A percentile compares a stretch with the other conserved stretches of the same genome.
Conservation (phyloP, 257 asterid species). For the Ligustrum vulgare region DNA sequence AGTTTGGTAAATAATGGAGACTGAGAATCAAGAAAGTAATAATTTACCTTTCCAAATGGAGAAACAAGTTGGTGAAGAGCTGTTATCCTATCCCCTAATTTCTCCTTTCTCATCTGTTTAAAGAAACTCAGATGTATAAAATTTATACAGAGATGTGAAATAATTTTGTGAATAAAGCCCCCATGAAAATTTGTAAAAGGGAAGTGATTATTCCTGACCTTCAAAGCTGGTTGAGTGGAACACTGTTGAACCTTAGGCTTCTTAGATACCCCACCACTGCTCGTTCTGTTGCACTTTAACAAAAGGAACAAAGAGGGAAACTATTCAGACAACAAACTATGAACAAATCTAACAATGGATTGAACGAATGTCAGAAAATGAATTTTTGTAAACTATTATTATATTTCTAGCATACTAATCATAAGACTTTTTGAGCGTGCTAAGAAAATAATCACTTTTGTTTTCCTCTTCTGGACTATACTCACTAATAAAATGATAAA, state of each 20-base stretch:
- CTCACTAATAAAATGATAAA: not conserved
- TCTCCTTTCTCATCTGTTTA: constrained; percentile 88
- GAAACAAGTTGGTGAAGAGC: constrained; percentile 99
- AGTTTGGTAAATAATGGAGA: constrained; percentile 10
- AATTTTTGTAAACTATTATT: not conserved
- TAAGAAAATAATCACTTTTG: constrained; percentile 12
- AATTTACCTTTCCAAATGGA: constrained; percentile 93
- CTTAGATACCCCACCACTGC: constrained; percentile 69
- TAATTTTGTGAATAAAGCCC: not conserved
- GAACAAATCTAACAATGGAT: not conserved
- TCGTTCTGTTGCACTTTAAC: constrained; percentile 67
- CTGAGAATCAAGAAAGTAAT: not conserved
- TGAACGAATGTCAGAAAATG: not conserved
- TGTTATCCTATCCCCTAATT: constrained; percentile 89
- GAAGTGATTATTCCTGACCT: constrained; percentile 46
- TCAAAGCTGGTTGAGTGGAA: constrained; percentile 77
- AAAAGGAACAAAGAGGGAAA: constrained; percentile 1
- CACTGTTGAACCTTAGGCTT: constrained; percentile 87
- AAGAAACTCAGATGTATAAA: not conserved
- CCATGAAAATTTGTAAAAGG: not conserved
- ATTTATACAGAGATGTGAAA: not conserved
- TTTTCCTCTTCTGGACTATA: constrained; percentile 13
- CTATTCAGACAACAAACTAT: not conserved
- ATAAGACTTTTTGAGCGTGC: constrained; percentile 24
- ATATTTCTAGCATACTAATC: constrained; percentile 8